These are phyloP conservation scores for Aureobasidium sp. DNA, from an alignment of 2,329 filamentous ascomycete species.

Conservation along the genomic window DNA sequence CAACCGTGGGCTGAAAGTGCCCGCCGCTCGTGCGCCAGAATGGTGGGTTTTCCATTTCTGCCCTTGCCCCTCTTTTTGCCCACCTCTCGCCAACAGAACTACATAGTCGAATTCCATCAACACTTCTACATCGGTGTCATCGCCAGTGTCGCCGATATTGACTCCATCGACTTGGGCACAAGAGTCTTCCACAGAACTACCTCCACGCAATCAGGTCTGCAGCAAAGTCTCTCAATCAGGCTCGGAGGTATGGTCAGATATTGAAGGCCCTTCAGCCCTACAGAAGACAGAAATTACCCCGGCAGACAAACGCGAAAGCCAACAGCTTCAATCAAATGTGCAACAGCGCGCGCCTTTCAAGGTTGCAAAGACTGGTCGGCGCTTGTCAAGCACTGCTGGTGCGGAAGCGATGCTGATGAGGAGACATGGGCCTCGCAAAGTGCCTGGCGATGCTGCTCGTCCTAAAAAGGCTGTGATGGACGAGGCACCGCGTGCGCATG, in stretches of 20 bases:
- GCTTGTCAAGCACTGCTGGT: neutral
- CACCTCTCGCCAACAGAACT: neutral
- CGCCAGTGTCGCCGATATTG: neutral
- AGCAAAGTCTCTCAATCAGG: neutral
- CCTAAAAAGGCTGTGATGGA: neutral
- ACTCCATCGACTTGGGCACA: neutral
- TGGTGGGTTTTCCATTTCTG: slow-evolving; percentile 6
- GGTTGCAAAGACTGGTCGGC: neutral
- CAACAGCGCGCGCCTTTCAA: neutral
- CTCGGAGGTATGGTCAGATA: slow-evolving; percentile 4
- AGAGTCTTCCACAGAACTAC: neutral
- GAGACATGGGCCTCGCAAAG: slow-evolving; percentile 3
- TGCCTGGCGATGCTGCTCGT: neutral
- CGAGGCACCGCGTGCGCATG: neutral
- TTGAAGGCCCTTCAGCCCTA: slow-evolving; percentile 5
- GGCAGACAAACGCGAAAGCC: neutral
- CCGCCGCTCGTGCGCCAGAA: slow-evolving; percentile 7
- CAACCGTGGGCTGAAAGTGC: neutral
- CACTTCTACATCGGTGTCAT: neutral
- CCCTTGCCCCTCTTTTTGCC: neutral
- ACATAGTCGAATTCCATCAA: neutral
- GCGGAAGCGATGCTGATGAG: neutral
- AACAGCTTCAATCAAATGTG: neutral
- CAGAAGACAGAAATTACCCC: neutral
- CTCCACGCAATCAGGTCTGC: neutral